A percentile compares a stretch with the other conserved stretches of the same genome.
These are phyloP conservation scores for Tilletia walkeri DNA, from an alignment of 1,284 basidiomycete genomes.

Conservation along the genomic window DNA sequence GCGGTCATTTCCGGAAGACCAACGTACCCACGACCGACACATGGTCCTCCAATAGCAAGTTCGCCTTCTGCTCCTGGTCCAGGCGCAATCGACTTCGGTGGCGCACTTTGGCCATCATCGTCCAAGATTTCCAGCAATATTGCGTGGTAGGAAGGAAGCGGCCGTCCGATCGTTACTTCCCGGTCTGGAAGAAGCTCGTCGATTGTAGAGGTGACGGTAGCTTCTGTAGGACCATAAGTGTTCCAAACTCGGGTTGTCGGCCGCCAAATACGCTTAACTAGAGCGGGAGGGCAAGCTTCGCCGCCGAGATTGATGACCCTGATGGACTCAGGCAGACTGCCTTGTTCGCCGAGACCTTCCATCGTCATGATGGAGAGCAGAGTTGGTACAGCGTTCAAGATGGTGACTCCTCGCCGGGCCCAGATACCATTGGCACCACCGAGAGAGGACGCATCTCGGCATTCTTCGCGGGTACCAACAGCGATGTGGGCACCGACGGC, in stretches of 20 bases:
- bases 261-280: slow-evolving; percentile 16
- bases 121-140: too few species aligned
- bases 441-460: slow-evolving; percentile 18
- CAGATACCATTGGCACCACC: slow-evolving; percentile 20
- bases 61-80: neutral
- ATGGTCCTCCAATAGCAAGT: too few species aligned
- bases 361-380: slow-evolving; percentile 22
- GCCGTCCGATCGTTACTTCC: too few species aligned
- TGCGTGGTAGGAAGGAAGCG: too few species aligned
- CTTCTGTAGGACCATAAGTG: neutral
- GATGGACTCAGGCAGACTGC: slow-evolving; percentile 13
- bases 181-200: slow-evolving; percentile 11
- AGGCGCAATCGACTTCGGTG: slow-evolving; percentile 16
- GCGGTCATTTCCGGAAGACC: too few species aligned
- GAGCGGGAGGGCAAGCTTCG: slow-evolving; percentile 23
- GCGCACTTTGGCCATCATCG: neutral
- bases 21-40: too few species aligned
- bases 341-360: neutral
- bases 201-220: slow-evolving; percentile 9
- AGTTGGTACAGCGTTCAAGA: slow-evolving; percentile 23
- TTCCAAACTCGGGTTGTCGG: slow-evolving; percentile 19
- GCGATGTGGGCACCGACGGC: slow-evolving; percentile 23
- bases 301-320: slow-evolving; percentile 23
- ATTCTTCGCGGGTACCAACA: slow-evolving; percentile 19
- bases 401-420: slow-evolving; percentile 20